Conservation (phyloP, 805 yeast species). For the Ogataea methanolica region DNA sequence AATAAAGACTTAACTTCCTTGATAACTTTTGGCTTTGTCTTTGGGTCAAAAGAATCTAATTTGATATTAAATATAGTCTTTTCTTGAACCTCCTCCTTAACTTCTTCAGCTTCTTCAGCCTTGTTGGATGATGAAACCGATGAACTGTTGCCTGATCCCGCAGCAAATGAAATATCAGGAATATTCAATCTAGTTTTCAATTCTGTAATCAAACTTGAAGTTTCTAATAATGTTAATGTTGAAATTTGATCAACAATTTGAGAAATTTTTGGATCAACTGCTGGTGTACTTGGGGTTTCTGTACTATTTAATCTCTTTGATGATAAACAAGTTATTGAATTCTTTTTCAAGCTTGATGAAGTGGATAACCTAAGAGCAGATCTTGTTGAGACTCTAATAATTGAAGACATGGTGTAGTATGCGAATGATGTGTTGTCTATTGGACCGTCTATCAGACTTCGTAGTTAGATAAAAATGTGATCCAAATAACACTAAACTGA, state of each 20-base stretch:
- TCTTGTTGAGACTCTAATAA: slow-evolving; percentile 19
- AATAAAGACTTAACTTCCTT: slow-evolving; percentile 92
- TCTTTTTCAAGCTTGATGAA: slow-evolving; percentile 6
- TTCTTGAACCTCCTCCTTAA: slow-evolving; percentile 77
- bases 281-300: slow-evolving; percentile 40
- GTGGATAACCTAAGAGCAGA: slow-evolving; percentile 14
- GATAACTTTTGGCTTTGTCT: slow-evolving; percentile 94
- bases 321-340: background rate
- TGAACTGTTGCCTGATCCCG: slow-evolving; percentile 49
- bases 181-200: slow-evolving; percentile 80
- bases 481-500: too few relatives aligned
- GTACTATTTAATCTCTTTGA: slow-evolving; percentile 7
- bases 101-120: slow-evolving; percentile 69
- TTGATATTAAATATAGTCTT: slow-evolving; percentile 90
- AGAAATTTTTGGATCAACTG: slow-evolving; percentile 84
- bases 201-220: slow-evolving; percentile 79
- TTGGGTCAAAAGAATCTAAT: slow-evolving; percentile 90
- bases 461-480: too few relatives aligned
- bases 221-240: slow-evolving; percentile 85
- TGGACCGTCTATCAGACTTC: background rate
- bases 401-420: slow-evolving; percentile 10
- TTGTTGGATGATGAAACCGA: slow-evolving; percentile 63
- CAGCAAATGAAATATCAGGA: slow-evolving; percentile 82
- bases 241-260: slow-evolving; percentile 89
- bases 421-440: background rate